Conservation (phyloP, 1,139 yeast species). For the Saccharomyces pastorianus region DNA sequence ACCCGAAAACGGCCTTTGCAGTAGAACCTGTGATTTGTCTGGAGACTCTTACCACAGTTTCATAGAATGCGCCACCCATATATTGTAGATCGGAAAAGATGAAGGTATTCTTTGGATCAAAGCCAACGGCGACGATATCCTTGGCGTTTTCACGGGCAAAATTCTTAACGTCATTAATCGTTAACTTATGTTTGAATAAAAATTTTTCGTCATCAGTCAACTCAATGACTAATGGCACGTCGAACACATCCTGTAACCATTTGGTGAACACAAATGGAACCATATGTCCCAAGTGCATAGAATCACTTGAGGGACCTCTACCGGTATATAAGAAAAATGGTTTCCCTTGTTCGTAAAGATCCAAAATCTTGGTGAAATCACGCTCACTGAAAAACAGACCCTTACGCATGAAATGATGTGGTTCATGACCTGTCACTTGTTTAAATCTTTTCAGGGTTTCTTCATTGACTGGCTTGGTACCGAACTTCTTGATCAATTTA, state of each 20-base stretch:
- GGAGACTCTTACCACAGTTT: slow-evolving; percentile 84
- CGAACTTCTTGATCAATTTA: slow-evolving; percentile 76
- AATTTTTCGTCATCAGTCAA: slow-evolving; percentile 97
- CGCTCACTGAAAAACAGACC: slow-evolving; percentile 93
- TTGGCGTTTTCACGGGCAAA: slow-evolving; percentile 78
- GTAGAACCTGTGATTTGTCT: slow-evolving; percentile 94
- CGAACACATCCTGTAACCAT: slow-evolving; percentile 97
- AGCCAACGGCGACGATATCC: slow-evolving; percentile 92
- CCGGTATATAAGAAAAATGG: slow-evolving; percentile 96
- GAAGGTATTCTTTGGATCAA: slow-evolving; percentile 88
- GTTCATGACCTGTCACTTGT: slow-evolving; percentile 76
- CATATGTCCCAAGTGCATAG: slow-evolving; percentile 97
- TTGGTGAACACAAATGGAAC: slow-evolving; percentile 91
- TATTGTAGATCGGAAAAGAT: slow-evolving; percentile 86
- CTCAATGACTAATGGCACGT: slow-evolving; percentile 91
- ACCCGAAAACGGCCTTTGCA: slow-evolving; percentile 96
- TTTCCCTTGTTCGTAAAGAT: slow-evolving; percentile 86
- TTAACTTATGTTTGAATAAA: slow-evolving; percentile 81
- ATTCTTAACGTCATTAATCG: slow-evolving; percentile 77
- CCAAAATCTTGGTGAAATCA: slow-evolving; percentile 72
- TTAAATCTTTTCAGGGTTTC: slow-evolving; percentile 73
- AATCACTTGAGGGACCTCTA: slow-evolving; percentile 92
- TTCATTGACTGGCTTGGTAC: slow-evolving; percentile 63
- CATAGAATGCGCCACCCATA: slow-evolving; percentile 92
- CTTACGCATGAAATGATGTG: slow-evolving; percentile 87